Base-by-base conservation (phyloP, 2,329 filamentous ascomycete species). In the Neurospora sp. region DNA sequence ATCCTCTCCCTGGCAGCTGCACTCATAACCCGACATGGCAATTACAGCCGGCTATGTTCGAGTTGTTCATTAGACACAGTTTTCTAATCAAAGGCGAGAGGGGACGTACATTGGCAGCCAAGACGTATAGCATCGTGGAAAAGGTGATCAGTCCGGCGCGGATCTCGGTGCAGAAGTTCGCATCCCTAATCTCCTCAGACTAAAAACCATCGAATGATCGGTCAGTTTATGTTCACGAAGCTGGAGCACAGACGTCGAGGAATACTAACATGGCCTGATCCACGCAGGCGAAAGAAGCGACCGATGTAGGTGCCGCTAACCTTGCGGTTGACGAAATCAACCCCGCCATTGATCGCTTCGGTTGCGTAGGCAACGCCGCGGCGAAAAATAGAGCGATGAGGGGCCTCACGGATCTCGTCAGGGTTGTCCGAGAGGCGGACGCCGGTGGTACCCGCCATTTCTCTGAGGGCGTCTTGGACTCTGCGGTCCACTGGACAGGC, bases 71-170 rank as follows among this genome's bases (percentile, higher is more conserved):
- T 10, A 62, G n/a, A 10, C 62, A 67, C 28, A n/a, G 39, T 41
- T 23, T 39, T n/a, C 23, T n/a, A 39, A n/a, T 4, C 38, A 5
- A 3, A 28, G 23, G 15, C 4, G 40, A 28, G 10, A 1, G 3
- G 15, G 6, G 4, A 75, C 83, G 75, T 73, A 87, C 87, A 75
- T 90, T 89, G 72, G 90, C 89, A 8, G 90, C 90, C 77, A 96
- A 93, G 75, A 96, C 95, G 80, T 94, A 95, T 15, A 91, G 90
- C 92, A 93, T 93, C 3, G 90, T 91, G 69, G 90, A 89, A 77
- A 92, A 92, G 2, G 92, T 96, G 1, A 92, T 93, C 69, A 95
- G 78, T 1, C 92, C 92, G 38, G 92, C 92, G 37, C 92, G 89
- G 70, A 96, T 81, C 79, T 96, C 92, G 28, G 88, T 91, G 73